Evolutionary conservation across 1,284 basidiomycete genomes (phyloP).

Genomic region (Moesziomyces globuligerus): DNA sequence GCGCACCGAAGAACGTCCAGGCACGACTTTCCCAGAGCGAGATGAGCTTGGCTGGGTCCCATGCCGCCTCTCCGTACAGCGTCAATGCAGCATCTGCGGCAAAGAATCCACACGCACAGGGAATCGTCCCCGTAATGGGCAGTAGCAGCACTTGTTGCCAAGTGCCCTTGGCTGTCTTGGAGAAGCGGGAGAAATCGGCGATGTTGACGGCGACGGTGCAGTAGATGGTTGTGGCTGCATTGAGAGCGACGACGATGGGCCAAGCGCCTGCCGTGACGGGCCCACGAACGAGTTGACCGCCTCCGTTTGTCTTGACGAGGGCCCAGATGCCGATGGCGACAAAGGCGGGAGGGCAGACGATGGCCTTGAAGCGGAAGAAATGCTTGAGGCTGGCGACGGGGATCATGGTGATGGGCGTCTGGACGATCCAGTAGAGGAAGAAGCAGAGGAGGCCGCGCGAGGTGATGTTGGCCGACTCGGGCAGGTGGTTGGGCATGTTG

Average conservation of each 20-base stretch:
- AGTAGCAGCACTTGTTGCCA: conserved; percentile 32
- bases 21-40: conserved; percentile 11
- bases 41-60: conserved; percentile 29
- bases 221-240: conserved; percentile 25
- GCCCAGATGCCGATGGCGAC: conserved; percentile 32
- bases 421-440: conserved; percentile 25
- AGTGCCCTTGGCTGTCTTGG: conserved; percentile 14
- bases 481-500: conserved; percentile 25
- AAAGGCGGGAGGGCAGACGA: conserved; percentile 27
- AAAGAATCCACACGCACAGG: conserved; percentile 29
- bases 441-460: conserved; percentile 20
- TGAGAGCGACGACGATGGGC: conserved; percentile 21
- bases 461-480: conserved; percentile 26
- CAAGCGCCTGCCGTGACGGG: conserved; percentile 29
- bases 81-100: conserved; percentile 18
- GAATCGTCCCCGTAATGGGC: conserved; percentile 27
- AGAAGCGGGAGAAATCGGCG: conserved; percentile 26
- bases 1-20: conserved; percentile 21
- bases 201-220: conserved; percentile 35
- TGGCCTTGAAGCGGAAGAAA: conserved; percentile 26
- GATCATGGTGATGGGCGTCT: conserved; percentile 32
- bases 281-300: conserved; percentile 16
- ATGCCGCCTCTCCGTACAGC: conserved; percentile 23
- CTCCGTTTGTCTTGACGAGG: conserved; percentile 8
- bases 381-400: conserved; percentile 22